Conservation (phyloP, 352 stramenopile genomes). For the Pilasporangium apinafurcum region DNA sequence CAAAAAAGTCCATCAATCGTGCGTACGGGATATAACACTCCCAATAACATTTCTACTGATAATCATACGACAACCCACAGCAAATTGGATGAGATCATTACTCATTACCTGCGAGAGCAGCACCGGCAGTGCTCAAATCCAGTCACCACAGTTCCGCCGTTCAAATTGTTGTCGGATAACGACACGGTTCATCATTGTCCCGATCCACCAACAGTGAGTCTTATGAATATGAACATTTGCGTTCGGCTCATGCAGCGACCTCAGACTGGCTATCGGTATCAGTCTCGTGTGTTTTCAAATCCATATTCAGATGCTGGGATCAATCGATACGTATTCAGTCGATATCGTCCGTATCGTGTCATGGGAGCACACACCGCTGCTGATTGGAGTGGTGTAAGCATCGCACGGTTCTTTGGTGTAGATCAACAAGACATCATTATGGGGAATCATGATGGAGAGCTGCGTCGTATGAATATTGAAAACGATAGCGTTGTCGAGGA, state of each 20-base stretch:
- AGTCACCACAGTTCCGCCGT: slow-evolving; percentile 80
- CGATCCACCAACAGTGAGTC: slow-evolving; percentile 35
- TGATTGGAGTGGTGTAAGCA: slow-evolving; percentile 52
- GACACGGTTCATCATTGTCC: slow-evolving; percentile 65
- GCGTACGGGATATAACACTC: not conserved
- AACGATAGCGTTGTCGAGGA: slow-evolving; percentile 59
- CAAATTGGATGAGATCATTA: slow-evolving; percentile 80
- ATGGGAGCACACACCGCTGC: slow-evolving; percentile 42
- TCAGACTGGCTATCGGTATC: slow-evolving; percentile 38
- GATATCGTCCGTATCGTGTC: slow-evolving; percentile 62
- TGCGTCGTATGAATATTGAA: slow-evolving; percentile 54
- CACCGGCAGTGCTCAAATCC: slow-evolving; percentile 85
- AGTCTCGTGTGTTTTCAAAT: slow-evolving; percentile 31
- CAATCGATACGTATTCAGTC: slow-evolving; percentile 74
- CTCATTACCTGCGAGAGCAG: slow-evolving; percentile 82
- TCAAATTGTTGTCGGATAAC: slow-evolving; percentile 66
- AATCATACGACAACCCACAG: slow-evolving; percentile 12
- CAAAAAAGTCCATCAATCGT: slow-evolving; percentile 1
- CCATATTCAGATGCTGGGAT: slow-evolving; percentile 60
- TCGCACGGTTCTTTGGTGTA: slow-evolving; percentile 56
- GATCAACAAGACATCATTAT: slow-evolving; percentile 65
- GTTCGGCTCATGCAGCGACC: slow-evolving; percentile 44
- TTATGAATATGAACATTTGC: slow-evolving; percentile 61
- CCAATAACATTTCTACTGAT: not conserved
- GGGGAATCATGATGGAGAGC: slow-evolving; percentile 66